Evolutionary conservation across 306 rosid genomes (phyloP), one percentile per base, ranked within the genome.

Genomic region (Prunus davidiana): DNA sequence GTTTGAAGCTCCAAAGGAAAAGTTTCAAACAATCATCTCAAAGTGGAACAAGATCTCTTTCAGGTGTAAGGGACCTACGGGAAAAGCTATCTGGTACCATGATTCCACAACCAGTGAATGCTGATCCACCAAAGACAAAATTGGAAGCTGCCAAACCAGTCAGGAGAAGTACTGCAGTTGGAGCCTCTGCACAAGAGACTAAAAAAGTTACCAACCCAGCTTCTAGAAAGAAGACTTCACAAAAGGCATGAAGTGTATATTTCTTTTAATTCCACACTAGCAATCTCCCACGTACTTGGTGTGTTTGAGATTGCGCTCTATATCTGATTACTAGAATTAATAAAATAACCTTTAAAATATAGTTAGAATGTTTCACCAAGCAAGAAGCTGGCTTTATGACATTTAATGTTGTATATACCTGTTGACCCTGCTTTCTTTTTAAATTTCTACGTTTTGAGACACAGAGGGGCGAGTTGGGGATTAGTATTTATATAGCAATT

Each of bases 1-100:
- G 98, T 73, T 78, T 82, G 81, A 96, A 96, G 96, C 98, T 96
- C 54, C 99, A 86, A 81, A 91, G 66, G 92, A 96, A 87, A 85
- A 89, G 85, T 80, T 89, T 86, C 73, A 89, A 85, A 76, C 88
- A 91, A 38, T 85, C 87, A 62, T 64, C 77, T 76, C 91, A 82
- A 77, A 76, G 89, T 84, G 97, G 96, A 83, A 89, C 82, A 68
- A 82, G 82, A 69, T 80, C 93, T 71, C 63, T 66, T 76, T 78
- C 97, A 67, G 91, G 88, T 65, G 82, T 75, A 64, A 84, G 87
- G 77, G 99, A 96, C 79, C 91, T 96, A 61, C 99, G 98, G 8
- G 98, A 96, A 84, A 92, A 74, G 90, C 82, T 96, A 52, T 87
- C 98, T 3, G 97, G 99, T 79, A 80, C 90, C 56, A 84, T 89